A percentile compares a stretch with the other conserved stretches of the same genome.
These are phyloP conservation scores for Lobosporangium transversale DNA, from an alignment of 192 early-diverging fungal genomes.

Conservation along the genomic window DNA sequence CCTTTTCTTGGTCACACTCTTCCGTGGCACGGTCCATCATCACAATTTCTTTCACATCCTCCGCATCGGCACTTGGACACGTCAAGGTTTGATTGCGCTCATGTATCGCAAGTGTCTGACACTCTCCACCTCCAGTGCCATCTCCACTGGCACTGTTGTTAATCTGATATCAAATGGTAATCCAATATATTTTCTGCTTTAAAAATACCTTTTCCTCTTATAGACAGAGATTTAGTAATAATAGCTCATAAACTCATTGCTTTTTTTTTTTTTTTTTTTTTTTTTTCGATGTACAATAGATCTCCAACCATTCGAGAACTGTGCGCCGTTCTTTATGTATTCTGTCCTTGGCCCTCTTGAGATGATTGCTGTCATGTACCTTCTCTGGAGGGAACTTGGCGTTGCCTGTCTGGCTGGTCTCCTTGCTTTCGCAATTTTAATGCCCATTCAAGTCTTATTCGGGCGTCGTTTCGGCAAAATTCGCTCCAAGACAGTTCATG, in stretches of 20 bases:
- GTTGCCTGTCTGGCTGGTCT: slow-evolving; percentile 41
- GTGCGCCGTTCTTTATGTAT: slow-evolving; percentile 51
- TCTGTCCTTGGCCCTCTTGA: slow-evolving; percentile 50
- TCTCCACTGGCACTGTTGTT: slow-evolving; percentile 51
- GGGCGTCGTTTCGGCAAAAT: slow-evolving; percentile 25
- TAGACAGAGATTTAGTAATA: no score
- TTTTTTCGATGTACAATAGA: slow-evolving; percentile 31
- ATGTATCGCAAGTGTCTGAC: slow-evolving; percentile 54
- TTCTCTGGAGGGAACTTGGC: slow-evolving; percentile 44
- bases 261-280: background rate
- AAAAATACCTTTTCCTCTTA: no score
- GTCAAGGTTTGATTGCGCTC: slow-evolving; percentile 42
- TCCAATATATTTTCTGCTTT: no score
- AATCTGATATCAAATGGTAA: slow-evolving; percentile 56
- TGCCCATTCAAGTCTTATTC: slow-evolving; percentile 33
- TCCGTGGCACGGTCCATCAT: slow-evolving; percentile 53
- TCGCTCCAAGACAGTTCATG: slow-evolving; percentile 34
- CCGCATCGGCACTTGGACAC: slow-evolving; percentile 46
- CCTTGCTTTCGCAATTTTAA: slow-evolving; percentile 34
- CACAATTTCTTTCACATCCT: slow-evolving; percentile 53
- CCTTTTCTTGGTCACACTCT: slow-evolving; percentile 45
- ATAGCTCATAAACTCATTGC: no score
- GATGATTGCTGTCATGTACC: slow-evolving; percentile 39
- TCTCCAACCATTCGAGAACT: slow-evolving; percentile 54
- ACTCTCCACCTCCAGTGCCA: slow-evolving; percentile 50